phyloP scores from a whole-genome alignment of 2,329 filamentous ascomycete species.

The Aspergillus felis region DNA sequence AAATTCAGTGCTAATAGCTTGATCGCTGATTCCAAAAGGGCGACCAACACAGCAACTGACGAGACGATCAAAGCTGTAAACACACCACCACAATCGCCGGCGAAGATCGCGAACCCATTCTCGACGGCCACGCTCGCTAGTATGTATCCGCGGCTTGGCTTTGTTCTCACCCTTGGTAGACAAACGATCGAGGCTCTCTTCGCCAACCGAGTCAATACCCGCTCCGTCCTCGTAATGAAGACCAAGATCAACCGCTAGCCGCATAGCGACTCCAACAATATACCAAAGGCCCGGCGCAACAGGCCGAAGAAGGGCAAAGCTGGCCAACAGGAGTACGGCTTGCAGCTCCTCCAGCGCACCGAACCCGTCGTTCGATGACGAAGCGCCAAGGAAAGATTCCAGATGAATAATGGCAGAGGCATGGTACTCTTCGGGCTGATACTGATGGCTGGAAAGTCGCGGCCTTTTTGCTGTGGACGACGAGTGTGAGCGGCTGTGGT shows the following conservation, averaged over 20 bases:
- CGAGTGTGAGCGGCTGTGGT: constrained; percentile 21
- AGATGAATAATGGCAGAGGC: constrained; percentile 90
- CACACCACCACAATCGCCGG: constrained; percentile 91
- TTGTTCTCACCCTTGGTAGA: constrained; percentile 18
- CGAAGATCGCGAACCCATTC: constrained; percentile 85
- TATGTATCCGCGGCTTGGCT: constrained; percentile 40
- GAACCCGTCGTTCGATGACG: constrained; percentile 60
- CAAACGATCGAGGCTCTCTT: constrained; percentile 28
- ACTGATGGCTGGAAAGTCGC: constrained; percentile 57
- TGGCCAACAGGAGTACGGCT: constrained; percentile 84
- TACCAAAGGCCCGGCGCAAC: constrained; percentile 96
- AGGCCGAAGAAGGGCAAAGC: constrained; percentile 84
- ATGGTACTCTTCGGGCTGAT: constrained; percentile 91
- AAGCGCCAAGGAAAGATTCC: constrained; percentile 74
- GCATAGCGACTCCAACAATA: constrained; percentile 88
- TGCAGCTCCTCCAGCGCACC: constrained; percentile 90
- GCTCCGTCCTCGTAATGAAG: constrained; percentile 88
- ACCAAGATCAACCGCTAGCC: constrained; percentile 85
- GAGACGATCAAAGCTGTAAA: constrained; percentile 90
- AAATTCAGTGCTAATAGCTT: constrained; percentile 92
- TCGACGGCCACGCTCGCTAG: constrained; percentile 61
- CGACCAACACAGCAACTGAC: constrained; percentile 91
- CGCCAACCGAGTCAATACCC: constrained; percentile 51
- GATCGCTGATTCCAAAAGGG: constrained; percentile 92
- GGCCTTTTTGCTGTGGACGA: constrained; percentile 41